Evolutionary conservation across 1,284 basidiomycete genomes (phyloP).

Genomic region (Trametes polyzona): DNA sequence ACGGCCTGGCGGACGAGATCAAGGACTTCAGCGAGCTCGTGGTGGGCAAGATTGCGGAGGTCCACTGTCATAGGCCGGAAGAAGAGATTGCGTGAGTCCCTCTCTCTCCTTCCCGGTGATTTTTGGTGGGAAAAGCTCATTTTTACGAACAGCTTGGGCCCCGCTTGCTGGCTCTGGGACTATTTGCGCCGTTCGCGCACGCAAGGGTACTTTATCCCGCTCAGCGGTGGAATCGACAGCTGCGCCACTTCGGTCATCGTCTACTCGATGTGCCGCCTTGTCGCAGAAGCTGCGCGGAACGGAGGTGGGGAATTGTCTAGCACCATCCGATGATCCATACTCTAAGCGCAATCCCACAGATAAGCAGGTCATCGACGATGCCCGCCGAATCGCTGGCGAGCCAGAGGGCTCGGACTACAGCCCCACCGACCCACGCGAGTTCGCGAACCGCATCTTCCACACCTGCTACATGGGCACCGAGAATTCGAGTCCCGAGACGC

Average conservation of each 20-base stretch:
- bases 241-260: conserved; percentile 97
- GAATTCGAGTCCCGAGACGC: conserved; percentile 90
- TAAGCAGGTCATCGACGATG: conserved; percentile 88
- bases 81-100: conserved; percentile 93
- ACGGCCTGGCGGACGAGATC: conserved; percentile 69
- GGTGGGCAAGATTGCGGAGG: conserved; percentile 51
- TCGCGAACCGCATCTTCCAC: conserved; percentile 88
- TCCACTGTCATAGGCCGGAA: conserved; percentile 86
- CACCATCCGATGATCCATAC: neutral
- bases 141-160: conserved; percentile 92
- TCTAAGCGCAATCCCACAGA: conserved; percentile 47
- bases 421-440: conserved; percentile 86
- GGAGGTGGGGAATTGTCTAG: conserved; percentile 58
- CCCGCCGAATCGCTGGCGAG: conserved; percentile 87
- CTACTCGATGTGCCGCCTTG: conserved; percentile 94
- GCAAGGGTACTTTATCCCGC: conserved; percentile 95
- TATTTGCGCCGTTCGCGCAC: conserved; percentile 93
- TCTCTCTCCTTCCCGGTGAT: too few relatives aligned
- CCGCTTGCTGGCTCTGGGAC: conserved; percentile 99
- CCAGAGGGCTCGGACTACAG: conserved; percentile 79
- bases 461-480: conserved; percentile 99
- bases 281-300: conserved; percentile 71
- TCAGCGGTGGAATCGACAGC: conserved; percentile 98
- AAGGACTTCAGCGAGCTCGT: conserved; percentile 43
- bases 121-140: too few relatives aligned